Evolutionary conservation across 108 stramenopile genomes (phyloP), one percentile per base, ranked within the genome.

Genomic region (Parietichytrium sp.): DNA sequence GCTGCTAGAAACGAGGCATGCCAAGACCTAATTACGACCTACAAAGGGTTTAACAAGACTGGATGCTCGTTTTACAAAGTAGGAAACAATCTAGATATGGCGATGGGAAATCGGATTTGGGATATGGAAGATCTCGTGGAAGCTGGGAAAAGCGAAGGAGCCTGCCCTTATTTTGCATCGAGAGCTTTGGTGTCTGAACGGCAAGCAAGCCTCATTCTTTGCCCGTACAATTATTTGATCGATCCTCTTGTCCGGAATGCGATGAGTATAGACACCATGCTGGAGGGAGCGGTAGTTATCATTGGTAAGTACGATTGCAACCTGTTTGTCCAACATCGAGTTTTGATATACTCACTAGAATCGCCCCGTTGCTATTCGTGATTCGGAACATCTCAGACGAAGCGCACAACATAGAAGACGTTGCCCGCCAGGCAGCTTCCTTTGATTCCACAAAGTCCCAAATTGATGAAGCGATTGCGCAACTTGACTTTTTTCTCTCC

Each of bases 201-300:
- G 79, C 87, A 91, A 31, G 93, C 97, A 18, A 96, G 98, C 79
- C 81, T 99, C 31, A 87, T 99, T 30, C 88, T 98, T 45, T 86
- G 96, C 51, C 98, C 99, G 0, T 99, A 99, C 91, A 98, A 98
- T 87, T 99, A 99, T 81, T 85, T 99, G 4, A 93, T 99, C 83
- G 97, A 98, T 80, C 88, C 93, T 18, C 89, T 88, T 79, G 86
- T 94, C 4, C 88, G 97, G 3, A 84, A 81, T 29, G 61, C 61
- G 16, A 93, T 93, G 26, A 79, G 93, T 45, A 82, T 89, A 25
- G 93, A 94, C 54, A n/a, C n/a, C n/a, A n/a, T n/a, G n/a, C 95
- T 94, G 93, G 79, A 86, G 33, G 91, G 93, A 84, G 78, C 97
- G 0, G 88, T 99, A 18, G 84, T 99, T 0, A 95, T 99, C 48